Base-by-base conservation (phyloP, 768 basidiomycete genomes). In the Termitomyces sp. region DNA sequence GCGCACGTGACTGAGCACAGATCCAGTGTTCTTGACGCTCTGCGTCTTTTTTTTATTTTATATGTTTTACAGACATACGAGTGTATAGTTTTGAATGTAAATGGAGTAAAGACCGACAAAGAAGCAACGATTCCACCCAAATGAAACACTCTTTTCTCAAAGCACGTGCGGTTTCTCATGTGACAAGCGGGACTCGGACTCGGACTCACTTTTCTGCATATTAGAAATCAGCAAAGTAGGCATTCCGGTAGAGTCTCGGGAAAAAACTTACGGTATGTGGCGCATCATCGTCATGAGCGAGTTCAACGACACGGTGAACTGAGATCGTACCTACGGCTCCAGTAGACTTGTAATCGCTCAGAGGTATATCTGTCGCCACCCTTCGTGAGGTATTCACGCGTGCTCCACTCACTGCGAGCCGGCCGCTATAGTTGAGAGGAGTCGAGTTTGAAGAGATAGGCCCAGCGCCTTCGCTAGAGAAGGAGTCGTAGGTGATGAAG, bases 401-500 rank as follows among this genome's bases (percentile, higher is more conserved):
- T 44, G 57, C 11, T 27, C 39, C 53, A 22, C 57, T 47, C 8
- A 47, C 24, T 12, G 48, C 33, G 20, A 59, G n/a, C 9, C 60
- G 62, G 41, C 44, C 54, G 55, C 24, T 49, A 13, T 59, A 52
- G 22, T 46, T 51, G 42, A 55, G 50, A 1, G 53, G 54, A 11
- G 34, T 39, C 9, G 52, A 54, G 16, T 46, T 54, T 7, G 58
- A 59, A 27, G 45, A 36, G n/a, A 16, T 34, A 54, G 12, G 49
- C 22, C 55, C 62, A 45, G 55, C 52, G 2, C 47, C 34, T 30
- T 69, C 64, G 50, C 62, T 52, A 7, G 67, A 64, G 67, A 74
- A 74, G 2, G 61, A 63, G 54, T 74, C 73, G 37, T 70, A 68
- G 8, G 67, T 63, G 24, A 59, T 69, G 62, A 74, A 74, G 49